Evolutionary conservation across 345 rosid species (phyloP).

Genomic region (Fremontodendron californicum): DNA sequence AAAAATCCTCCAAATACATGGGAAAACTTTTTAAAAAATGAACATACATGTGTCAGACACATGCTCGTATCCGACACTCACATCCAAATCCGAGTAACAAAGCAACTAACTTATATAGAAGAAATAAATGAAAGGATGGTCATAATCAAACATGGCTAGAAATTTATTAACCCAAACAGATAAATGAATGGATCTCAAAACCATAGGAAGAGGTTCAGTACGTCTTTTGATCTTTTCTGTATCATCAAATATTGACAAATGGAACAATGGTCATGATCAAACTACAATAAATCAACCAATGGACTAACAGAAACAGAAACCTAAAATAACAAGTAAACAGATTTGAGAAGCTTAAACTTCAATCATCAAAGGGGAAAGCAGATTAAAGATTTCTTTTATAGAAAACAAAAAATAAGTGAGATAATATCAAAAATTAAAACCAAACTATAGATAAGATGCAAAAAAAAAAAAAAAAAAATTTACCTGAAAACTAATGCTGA

Average conservation of each 20-base stretch:
- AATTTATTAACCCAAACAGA: background rate
- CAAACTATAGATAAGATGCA: background rate
- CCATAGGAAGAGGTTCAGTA: background rate
- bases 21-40: too few species aligned
- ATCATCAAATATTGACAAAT: background rate
- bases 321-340: background rate
- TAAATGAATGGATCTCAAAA: background rate
- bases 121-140: too few species aligned
- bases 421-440: background rate
- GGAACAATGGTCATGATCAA: background rate
- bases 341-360: background rate
- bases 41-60: too few species aligned
- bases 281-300: background rate
- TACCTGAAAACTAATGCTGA: constrained; percentile 59
- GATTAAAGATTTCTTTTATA: background rate
- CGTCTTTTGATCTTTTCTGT: background rate
- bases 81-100: too few species aligned
- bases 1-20: too few species aligned
- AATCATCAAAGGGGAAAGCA: background rate
- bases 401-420: background rate
- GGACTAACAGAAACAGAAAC: background rate
- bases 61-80: too few species aligned
- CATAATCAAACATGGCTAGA: background rate
- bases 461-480: background rate
- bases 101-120: too few species aligned